phyloP scores from a whole-genome alignment of 768 basidiomycete genomes.

The Calvatia gigantea region DNA sequence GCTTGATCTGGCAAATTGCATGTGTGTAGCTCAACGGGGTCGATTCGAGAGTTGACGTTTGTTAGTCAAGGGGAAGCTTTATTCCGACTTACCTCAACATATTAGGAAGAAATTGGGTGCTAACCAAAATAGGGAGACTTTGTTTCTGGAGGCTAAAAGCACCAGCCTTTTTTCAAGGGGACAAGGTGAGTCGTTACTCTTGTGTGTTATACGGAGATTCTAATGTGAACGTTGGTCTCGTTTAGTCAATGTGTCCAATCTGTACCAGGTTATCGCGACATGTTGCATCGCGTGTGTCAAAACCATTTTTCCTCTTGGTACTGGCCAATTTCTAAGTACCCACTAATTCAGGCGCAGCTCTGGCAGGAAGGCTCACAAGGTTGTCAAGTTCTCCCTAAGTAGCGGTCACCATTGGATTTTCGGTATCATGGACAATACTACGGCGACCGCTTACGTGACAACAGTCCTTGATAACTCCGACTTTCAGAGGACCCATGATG shows the following conservation, averaged over 20 bases:
- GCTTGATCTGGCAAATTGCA: neutral
- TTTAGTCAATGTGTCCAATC: neutral
- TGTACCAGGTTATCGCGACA: neutral
- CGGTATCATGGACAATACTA: neutral
- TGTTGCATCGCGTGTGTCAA: neutral
- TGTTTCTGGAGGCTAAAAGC: neutral
- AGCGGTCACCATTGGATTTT: neutral
- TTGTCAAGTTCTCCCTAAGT: neutral
- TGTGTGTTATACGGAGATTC: neutral
- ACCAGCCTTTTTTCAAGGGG: neutral
- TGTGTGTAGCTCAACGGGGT: neutral
- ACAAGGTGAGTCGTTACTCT: neutral
- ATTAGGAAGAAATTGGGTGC: neutral
- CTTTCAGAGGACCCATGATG: neutral
- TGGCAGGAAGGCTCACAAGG: neutral
- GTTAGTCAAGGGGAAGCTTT: neutral
- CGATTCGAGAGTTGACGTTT: neutral
- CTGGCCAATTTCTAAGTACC: neutral
- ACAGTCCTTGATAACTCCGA: neutral
- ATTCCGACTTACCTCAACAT: neutral
- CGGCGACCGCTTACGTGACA: neutral
- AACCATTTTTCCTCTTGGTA: no score
- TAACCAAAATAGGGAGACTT: neutral
- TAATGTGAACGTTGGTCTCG: neutral
- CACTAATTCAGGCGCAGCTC: neutral